Evolutionary conservation across 805 yeast genomes (phyloP).

Genomic region (Kodamaea jinghongensis): DNA sequence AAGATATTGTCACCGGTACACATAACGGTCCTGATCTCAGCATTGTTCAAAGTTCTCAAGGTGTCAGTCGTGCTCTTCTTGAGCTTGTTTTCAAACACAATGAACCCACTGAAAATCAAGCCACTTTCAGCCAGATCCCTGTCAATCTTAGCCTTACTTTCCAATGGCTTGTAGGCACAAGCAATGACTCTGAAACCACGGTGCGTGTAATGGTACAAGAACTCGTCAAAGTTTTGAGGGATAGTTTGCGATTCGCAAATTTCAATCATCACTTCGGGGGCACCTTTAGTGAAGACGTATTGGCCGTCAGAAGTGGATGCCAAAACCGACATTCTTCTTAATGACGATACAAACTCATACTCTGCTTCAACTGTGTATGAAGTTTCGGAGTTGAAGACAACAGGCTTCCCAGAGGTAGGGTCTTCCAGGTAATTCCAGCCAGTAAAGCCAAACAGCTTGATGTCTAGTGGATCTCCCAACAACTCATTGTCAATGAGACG

Average conservation of each 20-base stretch:
- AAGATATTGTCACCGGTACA: slow-evolving; percentile 96
- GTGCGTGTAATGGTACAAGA: slow-evolving; percentile 83
- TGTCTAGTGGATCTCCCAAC: slow-evolving; percentile 92
- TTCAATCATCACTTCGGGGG: slow-evolving; percentile 88
- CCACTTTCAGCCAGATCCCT: slow-evolving; percentile 70
- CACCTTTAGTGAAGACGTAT: slow-evolving; percentile 76
- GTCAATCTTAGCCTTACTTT: background rate
- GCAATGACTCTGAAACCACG: slow-evolving; percentile 95
- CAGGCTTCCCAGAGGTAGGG: slow-evolving; percentile 33
- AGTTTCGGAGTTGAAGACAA: slow-evolving; percentile 7
- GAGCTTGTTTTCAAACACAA: slow-evolving; percentile 87
- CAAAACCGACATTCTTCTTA: slow-evolving; percentile 89
- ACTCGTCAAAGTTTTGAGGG: slow-evolving; percentile 71
- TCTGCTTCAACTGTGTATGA: slow-evolving; percentile 40
- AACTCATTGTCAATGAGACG: slow-evolving; percentile 73
- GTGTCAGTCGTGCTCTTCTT: slow-evolving; percentile 67
- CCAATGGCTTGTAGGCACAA: slow-evolving; percentile 63
- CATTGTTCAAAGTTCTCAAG: slow-evolving; percentile 55
- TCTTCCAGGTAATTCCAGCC: slow-evolving; percentile 75
- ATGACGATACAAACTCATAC: slow-evolving; percentile 79
- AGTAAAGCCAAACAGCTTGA: slow-evolving; percentile 90
- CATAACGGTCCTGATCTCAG: slow-evolving; percentile 83
- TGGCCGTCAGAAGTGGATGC: slow-evolving; percentile 15
- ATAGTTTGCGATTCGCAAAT: slow-evolving; percentile 70
- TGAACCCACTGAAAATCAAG: slow-evolving; percentile 79